Conservation (phyloP, 1,284 basidiomycete genomes). For the Agaricales sp. region DNA sequence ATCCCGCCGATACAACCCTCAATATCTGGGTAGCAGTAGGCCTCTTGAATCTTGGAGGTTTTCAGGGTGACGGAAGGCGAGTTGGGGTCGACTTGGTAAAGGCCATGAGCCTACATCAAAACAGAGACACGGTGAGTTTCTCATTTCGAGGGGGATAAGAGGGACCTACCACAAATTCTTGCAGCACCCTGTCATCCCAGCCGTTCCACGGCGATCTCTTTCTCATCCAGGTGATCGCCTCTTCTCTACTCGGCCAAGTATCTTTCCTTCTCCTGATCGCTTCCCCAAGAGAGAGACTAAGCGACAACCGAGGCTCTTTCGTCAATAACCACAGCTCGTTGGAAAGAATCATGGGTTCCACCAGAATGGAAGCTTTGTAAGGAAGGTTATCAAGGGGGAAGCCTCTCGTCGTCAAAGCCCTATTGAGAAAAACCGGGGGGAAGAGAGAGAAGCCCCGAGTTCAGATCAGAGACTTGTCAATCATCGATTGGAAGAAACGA, state of each 20-base stretch:
- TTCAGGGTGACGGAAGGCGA: neutral
- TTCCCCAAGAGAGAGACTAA: constrained; percentile 25
- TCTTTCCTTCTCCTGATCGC: constrained; percentile 25
- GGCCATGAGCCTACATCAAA: neutral
- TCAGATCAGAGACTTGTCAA: no score
- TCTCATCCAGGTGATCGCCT: constrained; percentile 26
- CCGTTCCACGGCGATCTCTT: constrained; percentile 29
- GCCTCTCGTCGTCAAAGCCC: constrained; percentile 19
- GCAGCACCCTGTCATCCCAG: constrained; percentile 28
- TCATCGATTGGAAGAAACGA: constrained; percentile 6
- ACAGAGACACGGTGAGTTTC: neutral
- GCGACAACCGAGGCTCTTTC: constrained; percentile 23
- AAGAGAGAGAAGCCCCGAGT: no score
- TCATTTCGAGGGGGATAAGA: neutral
- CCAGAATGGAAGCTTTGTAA: constrained; percentile 24
- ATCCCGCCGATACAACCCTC: neutral
- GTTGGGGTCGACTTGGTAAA: neutral
- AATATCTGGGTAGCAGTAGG: neutral
- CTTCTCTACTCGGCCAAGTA: constrained; percentile 23
- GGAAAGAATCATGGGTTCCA: constrained; percentile 31
- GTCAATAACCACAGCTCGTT: constrained; percentile 23
- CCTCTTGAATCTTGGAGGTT: neutral
- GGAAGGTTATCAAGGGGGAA: constrained; percentile 17
- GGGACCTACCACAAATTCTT: constrained; percentile 22
- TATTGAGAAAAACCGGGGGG: no score